Percentiles rank a stretch among this genome's conserved stretches.
phyloP scores from a whole-genome alignment of 768 basidiomycete species.

The Leccinum subgranulosum region DNA sequence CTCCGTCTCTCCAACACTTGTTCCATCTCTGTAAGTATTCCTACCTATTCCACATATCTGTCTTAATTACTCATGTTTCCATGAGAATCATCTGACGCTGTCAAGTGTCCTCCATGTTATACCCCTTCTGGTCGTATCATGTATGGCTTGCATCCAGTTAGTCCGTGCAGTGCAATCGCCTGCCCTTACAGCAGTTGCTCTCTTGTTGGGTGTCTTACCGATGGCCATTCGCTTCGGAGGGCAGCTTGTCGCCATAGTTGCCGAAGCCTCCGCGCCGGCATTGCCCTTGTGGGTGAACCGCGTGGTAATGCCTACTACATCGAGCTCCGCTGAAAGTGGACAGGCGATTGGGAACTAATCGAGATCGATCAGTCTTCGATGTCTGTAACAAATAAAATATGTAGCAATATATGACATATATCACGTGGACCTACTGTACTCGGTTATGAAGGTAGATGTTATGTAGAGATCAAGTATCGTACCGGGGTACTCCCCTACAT shows the following conservation, averaged over 20 bases:
- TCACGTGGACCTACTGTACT: too few relatives aligned
- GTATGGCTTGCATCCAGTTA: slow-evolving; percentile 10
- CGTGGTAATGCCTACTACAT: background rate
- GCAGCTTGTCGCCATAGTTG: background rate
- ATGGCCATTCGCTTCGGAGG: background rate
- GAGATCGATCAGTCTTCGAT: background rate
- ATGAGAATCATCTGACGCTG: slow-evolving; percentile 4
- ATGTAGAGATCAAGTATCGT: background rate
- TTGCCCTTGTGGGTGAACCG: background rate
- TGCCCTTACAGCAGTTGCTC: background rate
- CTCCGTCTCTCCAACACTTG: slow-evolving; percentile 13
- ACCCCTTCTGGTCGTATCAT: slow-evolving; percentile 14
- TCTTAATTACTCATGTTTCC: background rate
- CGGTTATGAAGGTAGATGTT: background rate
- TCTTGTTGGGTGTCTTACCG: slow-evolving; percentile 14
- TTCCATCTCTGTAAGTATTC: slow-evolving; percentile 6
- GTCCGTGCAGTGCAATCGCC: slow-evolving; percentile 8
- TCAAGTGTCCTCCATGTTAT: slow-evolving; percentile 15
- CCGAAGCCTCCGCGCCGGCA: background rate
- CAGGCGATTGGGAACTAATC: background rate
- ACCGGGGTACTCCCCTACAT: background rate
- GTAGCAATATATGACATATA: background rate
- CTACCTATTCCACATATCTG: background rate
- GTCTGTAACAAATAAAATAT: background rate
- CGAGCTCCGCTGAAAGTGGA: background rate